Evolutionary conservation across 805 yeast genomes (phyloP).

Genomic region (Metahyphopichia silvanorum): DNA sequence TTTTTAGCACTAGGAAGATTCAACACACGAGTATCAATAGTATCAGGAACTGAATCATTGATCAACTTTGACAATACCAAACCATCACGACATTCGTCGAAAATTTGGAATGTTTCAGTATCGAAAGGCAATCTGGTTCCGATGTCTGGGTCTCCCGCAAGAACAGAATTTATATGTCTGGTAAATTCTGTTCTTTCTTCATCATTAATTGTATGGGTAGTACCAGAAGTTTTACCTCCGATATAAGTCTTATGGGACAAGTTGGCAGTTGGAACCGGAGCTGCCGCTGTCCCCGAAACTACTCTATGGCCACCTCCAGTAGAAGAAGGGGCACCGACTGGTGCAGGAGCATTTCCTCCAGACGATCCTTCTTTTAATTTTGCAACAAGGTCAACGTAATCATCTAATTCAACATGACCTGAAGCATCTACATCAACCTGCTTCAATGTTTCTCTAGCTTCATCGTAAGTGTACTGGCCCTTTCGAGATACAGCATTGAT

Average conservation of each 20-base stretch:
- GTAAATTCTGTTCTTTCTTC: slow-evolving; percentile 97
- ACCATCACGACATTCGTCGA: slow-evolving; percentile 96
- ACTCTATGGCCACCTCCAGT: slow-evolving; percentile 15
- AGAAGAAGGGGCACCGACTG: slow-evolving; percentile 9
- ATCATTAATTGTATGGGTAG: slow-evolving; percentile 94
- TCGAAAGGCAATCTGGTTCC: slow-evolving; percentile 88
- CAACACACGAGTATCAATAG: slow-evolving; percentile 95
- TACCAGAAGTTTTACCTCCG: slow-evolving; percentile 83
- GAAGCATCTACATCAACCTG: slow-evolving; percentile 91
- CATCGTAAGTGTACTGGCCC: slow-evolving; percentile 85
- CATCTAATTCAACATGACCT: slow-evolving; percentile 95
- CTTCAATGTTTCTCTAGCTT: slow-evolving; percentile 90
- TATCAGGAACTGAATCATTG: slow-evolving; percentile 97
- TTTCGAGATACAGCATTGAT: slow-evolving; percentile 76
- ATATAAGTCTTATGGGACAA: slow-evolving; percentile 62
- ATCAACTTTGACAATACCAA: slow-evolving; percentile 87
- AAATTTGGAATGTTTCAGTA: slow-evolving; percentile 89
- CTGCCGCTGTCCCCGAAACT: slow-evolving; percentile 19
- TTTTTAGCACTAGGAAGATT: slow-evolving; percentile 76
- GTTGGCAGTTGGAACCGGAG: slow-evolving; percentile 50
- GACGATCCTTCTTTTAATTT: slow-evolving; percentile 57
- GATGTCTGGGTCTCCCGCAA: slow-evolving; percentile 83
- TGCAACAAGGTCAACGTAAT: slow-evolving; percentile 80
- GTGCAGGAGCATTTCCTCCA: slow-evolving; percentile 13
- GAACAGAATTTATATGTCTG: slow-evolving; percentile 88